Evolutionary conservation across 2,329 filamentous ascomycete genomes (phyloP).

Genomic region (Fusarium sp.): DNA sequence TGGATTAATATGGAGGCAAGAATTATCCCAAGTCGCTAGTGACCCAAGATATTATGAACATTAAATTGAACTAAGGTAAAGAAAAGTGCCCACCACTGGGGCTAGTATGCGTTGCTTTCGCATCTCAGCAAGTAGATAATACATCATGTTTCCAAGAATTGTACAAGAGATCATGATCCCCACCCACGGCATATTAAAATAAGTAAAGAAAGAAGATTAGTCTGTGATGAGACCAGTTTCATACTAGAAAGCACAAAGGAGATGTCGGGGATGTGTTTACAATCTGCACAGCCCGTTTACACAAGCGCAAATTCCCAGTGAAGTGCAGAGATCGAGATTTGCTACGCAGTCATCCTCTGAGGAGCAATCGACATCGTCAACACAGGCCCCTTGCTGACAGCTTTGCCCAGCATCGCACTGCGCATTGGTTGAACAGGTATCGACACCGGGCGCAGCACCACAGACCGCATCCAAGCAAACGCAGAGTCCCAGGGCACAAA

Average conservation of each 20-base stretch:
- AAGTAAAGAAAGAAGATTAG: neutral
- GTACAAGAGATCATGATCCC: neutral
- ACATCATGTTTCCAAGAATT: neutral
- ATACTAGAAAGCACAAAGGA: neutral
- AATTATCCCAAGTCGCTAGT: too few relatives aligned
- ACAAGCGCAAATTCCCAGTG: slow-evolving; percentile 6
- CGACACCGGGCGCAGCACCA: neutral
- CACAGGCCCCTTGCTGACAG: slow-evolving; percentile 20
- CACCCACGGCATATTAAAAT: neutral
- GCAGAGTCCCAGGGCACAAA: slow-evolving; percentile 35
- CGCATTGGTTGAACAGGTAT: neutral
- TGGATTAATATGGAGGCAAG: too few relatives aligned
- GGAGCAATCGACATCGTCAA: slow-evolving; percentile 2
- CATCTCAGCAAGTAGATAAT: neutral
- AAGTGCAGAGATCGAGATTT: neutral
- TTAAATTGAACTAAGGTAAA: too few relatives aligned
- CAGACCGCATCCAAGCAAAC: slow-evolving; percentile 33
- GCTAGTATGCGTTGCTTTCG: neutral
- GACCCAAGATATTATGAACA: too few relatives aligned
- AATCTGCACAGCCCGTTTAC: slow-evolving; percentile 15
- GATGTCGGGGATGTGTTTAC: neutral
- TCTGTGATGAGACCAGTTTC: neutral
- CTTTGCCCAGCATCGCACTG: neutral
- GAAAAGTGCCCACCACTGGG: too few relatives aligned
- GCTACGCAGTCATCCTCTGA: neutral